Conservation (phyloP, 2,329 filamentous ascomycete genomes). For the Lachnellula suecica region DNA sequence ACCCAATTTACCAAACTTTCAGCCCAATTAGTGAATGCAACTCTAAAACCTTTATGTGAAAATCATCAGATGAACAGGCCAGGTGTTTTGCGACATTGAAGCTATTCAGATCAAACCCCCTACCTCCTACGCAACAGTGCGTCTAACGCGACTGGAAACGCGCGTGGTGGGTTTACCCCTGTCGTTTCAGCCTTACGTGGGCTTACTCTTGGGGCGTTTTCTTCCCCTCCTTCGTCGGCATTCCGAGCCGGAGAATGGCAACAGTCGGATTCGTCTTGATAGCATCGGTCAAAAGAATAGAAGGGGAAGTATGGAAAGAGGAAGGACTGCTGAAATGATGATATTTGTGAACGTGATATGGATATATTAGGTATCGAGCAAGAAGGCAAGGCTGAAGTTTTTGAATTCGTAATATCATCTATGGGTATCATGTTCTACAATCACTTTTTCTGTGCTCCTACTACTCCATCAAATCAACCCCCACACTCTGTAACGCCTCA, state of each 20-base stretch:
- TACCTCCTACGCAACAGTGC: background rate
- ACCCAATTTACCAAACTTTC: too few relatives aligned
- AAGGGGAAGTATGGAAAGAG: too few relatives aligned
- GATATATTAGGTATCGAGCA: background rate
- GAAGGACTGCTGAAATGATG: too few relatives aligned
- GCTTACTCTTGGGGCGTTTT: background rate
- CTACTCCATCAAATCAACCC: conserved; percentile 63
- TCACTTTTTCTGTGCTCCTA: background rate
- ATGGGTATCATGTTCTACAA: conserved; percentile 19
- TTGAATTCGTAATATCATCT: conserved; percentile 8
- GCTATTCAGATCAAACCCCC: background rate
- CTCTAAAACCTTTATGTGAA: background rate
- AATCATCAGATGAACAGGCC: background rate
- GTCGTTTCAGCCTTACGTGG: conserved; percentile 2
- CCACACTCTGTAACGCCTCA: conserved; percentile 73
- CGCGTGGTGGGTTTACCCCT: background rate
- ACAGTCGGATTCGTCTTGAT: too few relatives aligned
- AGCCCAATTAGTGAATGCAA: background rate
- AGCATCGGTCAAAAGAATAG: background rate
- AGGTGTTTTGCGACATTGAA: background rate
- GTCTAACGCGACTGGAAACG: background rate
- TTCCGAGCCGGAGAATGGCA: too few relatives aligned
- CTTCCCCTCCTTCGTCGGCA: background rate
- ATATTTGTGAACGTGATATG: background rate
- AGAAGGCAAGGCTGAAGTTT: background rate